Percentiles rank a stretch among this genome's conserved stretches.
These are phyloP conservation scores for Fusarium cyanostomum DNA, from an alignment of 2,329 filamentous ascomycete species.

Conservation along the genomic window DNA sequence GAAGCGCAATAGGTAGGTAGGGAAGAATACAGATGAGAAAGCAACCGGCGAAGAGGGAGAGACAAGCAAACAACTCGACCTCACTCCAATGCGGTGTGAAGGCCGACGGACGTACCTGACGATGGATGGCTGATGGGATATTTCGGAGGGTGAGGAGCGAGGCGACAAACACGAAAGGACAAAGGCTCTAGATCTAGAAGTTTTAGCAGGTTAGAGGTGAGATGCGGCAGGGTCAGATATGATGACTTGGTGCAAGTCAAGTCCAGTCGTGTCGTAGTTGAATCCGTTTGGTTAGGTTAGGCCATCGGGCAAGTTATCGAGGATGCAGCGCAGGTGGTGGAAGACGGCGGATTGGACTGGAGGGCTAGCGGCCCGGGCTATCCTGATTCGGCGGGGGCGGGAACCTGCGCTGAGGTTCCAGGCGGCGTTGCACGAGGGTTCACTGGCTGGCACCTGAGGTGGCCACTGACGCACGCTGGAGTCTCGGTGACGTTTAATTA, in stretches of 20 bases:
- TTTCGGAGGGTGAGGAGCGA: conserved; percentile 3
- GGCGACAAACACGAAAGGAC: not conserved
- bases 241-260: conserved; percentile 12
- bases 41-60: not conserved
- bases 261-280: conserved; percentile 34
- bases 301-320: conserved; percentile 22
- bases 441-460: conserved; percentile 16
- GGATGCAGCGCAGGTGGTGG: conserved; percentile 4
- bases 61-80: not conserved
- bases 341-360: conserved; percentile 11
- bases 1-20: not conserved
- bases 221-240: conserved; percentile 10
- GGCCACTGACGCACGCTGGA: conserved; percentile 31
- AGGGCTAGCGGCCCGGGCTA: not conserved
- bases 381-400: conserved; percentile 30
- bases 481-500: conserved; percentile 24
- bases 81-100: conserved; percentile 8
- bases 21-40: not conserved
- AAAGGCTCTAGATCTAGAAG: not conserved
- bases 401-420: conserved; percentile 27
- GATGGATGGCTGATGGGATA: conserved; percentile 6
- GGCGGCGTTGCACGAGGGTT: conserved; percentile 7
- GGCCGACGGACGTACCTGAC: conserved; percentile 23
- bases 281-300: conserved; percentile 22
- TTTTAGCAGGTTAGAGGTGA: not conserved